Evolutionary conservation across 257 asterid species (phyloP).

Genomic region (Prunella vulgaris): DNA sequence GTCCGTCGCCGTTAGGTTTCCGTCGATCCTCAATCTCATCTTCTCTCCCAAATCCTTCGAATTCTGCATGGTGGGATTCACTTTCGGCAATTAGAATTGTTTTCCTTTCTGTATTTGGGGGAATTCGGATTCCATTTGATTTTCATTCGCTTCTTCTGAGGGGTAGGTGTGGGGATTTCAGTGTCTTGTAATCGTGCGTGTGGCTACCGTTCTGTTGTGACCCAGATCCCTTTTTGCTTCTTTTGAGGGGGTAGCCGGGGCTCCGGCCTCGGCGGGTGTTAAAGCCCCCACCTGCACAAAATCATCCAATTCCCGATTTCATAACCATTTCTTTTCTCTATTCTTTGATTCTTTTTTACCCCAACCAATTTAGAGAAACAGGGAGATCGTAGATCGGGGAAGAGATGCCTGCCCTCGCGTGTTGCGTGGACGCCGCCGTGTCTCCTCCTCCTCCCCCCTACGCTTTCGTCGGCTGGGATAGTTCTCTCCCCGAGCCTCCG

Average conservation of each 20-base stretch:
- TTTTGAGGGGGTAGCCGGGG: slow-evolving; percentile 99
- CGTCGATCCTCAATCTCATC: slow-evolving; percentile 13
- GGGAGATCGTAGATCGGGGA: slow-evolving; percentile 37
- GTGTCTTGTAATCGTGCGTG: slow-evolving; percentile 35
- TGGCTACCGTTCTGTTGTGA: slow-evolving; percentile 61
- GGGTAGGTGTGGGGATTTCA: slow-evolving; percentile 88
- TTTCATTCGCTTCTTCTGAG: slow-evolving; percentile 61
- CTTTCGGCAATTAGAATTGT: slow-evolving; percentile 31
- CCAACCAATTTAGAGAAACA: slow-evolving; percentile 14
- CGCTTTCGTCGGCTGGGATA: slow-evolving; percentile 47
- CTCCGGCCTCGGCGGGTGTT: slow-evolving; percentile 99
- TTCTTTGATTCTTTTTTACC: slow-evolving; percentile 49
- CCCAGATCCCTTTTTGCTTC: slow-evolving; percentile 62
- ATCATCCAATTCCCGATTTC: slow-evolving; percentile 14
- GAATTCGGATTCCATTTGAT: not conserved
- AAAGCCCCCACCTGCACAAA: slow-evolving; percentile 94
- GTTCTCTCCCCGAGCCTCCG: slow-evolving; percentile 52
- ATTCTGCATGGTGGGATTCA: slow-evolving; percentile 64
- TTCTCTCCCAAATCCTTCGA: not conserved
- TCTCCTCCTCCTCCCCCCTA: slow-evolving; percentile 62
- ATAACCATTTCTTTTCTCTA: slow-evolving; percentile 6
- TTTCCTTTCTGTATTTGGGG: not conserved
- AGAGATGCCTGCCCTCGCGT: slow-evolving; percentile 83
- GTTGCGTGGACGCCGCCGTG: slow-evolving; percentile 68
- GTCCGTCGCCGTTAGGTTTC: slow-evolving; percentile 38